phyloP scores from a whole-genome alignment of 768 basidiomycete genomes.

The Leccinum variicolor region DNA sequence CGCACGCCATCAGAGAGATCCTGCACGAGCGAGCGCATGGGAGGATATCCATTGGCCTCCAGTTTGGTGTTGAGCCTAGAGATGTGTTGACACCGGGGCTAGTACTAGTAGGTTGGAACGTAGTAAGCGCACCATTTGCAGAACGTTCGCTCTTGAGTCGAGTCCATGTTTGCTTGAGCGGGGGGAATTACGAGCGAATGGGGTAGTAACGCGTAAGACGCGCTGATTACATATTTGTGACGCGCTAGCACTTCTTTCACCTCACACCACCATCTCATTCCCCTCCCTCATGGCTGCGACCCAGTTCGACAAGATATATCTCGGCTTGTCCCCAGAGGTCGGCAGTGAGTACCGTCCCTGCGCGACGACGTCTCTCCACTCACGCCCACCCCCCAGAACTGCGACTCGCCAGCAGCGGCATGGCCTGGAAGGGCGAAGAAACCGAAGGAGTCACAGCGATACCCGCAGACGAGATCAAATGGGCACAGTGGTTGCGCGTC shows the following conservation, averaged over 20 bases:
- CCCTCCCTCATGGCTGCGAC: constrained; percentile 51
- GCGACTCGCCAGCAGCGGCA: constrained; percentile 83
- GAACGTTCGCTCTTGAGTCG: constrained; percentile 73
- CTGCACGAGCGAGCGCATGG: constrained; percentile 84
- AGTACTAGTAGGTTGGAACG: background rate
- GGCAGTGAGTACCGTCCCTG: constrained; percentile 65
- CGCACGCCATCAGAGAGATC: constrained; percentile 96
- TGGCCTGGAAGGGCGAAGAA: constrained; percentile 91
- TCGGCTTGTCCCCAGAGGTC: constrained; percentile 64
- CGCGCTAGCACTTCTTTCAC: constrained; percentile 30
- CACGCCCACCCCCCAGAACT: constrained; percentile 53
- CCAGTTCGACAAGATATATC: constrained; percentile 84
- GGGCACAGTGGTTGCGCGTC: constrained; percentile 88
- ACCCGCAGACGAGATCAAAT: constrained; percentile 72
- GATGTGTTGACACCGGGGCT: background rate
- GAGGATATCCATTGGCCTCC: constrained; percentile 76
- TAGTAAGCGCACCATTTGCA: constrained; percentile 72
- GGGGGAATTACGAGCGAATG: background rate
- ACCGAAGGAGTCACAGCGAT: constrained; percentile 61
- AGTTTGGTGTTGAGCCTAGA: constrained; percentile 93
- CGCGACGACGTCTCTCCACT: background rate
- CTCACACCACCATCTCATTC: constrained; percentile 12
- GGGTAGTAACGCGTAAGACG: constrained; percentile 11
- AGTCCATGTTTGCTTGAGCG: constrained; percentile 22
- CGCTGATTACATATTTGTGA: constrained; percentile 19